Evolutionary conservation across 2,329 filamentous ascomycete genomes (phyloP).

Genomic region (Cercospora zeae-maydis): DNA sequence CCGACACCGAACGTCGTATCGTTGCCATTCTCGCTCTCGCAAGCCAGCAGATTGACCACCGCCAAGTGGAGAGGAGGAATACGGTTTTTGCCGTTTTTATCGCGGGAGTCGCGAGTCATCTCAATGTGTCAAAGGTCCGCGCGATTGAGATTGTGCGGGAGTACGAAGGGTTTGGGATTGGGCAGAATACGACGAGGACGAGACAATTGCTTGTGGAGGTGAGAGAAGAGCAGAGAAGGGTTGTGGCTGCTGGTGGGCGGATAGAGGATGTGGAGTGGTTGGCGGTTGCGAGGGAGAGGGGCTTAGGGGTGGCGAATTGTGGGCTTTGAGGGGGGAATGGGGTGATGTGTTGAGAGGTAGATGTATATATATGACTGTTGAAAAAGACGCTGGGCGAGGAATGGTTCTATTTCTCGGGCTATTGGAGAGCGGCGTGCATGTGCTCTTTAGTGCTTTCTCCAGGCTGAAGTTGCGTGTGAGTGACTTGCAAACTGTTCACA

Average conservation of each 20-base stretch:
- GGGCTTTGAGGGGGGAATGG: constrained; percentile 41
- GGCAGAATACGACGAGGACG: constrained; percentile 47
- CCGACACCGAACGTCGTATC: constrained; percentile 46
- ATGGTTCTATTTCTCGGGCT: no score
- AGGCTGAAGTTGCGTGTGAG: no score
- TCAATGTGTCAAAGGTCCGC: constrained; percentile 44
- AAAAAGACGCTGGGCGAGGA: no score
- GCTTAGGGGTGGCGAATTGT: constrained; percentile 51
- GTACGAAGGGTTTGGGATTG: constrained; percentile 48
- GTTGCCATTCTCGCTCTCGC: constrained; percentile 47
- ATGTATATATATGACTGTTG: background rate
- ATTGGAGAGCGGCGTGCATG: no score
- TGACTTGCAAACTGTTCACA: no score
- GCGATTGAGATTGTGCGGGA: constrained; percentile 49
- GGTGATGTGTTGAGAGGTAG: background rate
- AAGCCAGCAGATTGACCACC: constrained; percentile 39
- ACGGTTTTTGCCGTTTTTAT: constrained; percentile 55
- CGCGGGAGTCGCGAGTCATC: constrained; percentile 46
- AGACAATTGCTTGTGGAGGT: constrained; percentile 47
- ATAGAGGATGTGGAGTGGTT: constrained; percentile 51
- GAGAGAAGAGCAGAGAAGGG: constrained; percentile 47
- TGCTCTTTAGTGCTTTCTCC: no score
- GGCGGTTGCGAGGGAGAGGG: constrained; percentile 45
- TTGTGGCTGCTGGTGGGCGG: constrained; percentile 34
- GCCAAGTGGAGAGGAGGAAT: constrained; percentile 44